A percentile compares a stretch with the other conserved stretches of the same genome.
Conservation (phyloP, 805 yeast genomes). For the Candida arabinofermentans region DNA sequence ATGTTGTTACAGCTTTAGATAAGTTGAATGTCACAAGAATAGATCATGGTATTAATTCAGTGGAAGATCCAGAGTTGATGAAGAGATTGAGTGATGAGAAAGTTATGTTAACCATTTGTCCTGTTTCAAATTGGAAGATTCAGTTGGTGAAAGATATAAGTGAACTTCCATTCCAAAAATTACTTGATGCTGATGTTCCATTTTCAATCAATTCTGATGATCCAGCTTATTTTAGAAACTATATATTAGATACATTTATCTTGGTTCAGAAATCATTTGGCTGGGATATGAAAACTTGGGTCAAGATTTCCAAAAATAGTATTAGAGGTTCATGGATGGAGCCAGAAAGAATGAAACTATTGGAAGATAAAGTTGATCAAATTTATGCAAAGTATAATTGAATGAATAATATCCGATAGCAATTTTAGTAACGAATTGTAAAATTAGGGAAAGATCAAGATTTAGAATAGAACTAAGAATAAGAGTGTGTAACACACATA, state of each 20-base stretch:
- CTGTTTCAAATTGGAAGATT: slow-evolving; percentile 70
- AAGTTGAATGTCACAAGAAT: slow-evolving; percentile 61
- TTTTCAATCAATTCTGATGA: slow-evolving; percentile 77
- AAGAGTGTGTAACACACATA: no score
- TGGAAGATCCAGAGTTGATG: slow-evolving; percentile 50
- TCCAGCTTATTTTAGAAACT: slow-evolving; percentile 79
- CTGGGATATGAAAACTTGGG: slow-evolving; percentile 57
- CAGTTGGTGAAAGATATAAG: slow-evolving; percentile 66
- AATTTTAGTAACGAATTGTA: no score
- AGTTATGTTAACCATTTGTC: slow-evolving; percentile 69
- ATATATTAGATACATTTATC: slow-evolving; percentile 67
- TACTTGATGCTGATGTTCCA: slow-evolving; percentile 60
- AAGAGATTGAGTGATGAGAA: slow-evolving; percentile 50
- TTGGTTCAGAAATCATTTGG: slow-evolving; percentile 61
- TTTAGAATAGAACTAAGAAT: no score
- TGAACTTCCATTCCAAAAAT: slow-evolving; percentile 61
- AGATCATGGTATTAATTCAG: slow-evolving; percentile 75
- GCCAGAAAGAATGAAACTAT: slow-evolving; percentile 4
- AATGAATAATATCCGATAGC: no score
- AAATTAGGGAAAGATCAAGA: no score
- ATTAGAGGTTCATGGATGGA: slow-evolving; percentile 58
- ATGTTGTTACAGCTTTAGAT: slow-evolving; percentile 55
- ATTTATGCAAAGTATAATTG: slow-evolving; percentile 2
- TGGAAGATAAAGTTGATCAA: slow-evolving; percentile 4
- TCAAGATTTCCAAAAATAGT: slow-evolving; percentile 52